These are phyloP conservation scores for Metarhizium brunneum DNA, from an alignment of 2,329 filamentous ascomycete species.

Conservation along the genomic window DNA sequence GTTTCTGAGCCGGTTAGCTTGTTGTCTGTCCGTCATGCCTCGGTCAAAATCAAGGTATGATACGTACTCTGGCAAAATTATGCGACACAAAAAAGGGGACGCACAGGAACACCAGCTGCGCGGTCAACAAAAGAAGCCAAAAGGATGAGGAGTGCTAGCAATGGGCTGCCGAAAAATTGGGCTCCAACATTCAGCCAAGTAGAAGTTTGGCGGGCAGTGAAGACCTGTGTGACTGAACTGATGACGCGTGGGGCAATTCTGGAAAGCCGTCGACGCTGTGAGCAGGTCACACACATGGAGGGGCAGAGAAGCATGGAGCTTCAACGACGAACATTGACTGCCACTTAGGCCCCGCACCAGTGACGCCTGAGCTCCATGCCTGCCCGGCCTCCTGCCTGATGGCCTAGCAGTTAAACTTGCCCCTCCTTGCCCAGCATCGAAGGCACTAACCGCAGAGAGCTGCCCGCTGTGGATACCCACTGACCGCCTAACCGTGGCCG, in stretches of 20 bases:
- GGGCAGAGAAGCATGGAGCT: not conserved
- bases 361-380: not conserved
- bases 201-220: not conserved
- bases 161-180: too few relatives aligned
- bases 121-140: not conserved
- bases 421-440: not conserved
- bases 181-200: not conserved
- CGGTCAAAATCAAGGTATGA: not conserved
- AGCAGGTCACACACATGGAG: conserved; percentile 1
- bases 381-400: not conserved
- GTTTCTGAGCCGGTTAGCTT: not conserved
- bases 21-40: not conserved
- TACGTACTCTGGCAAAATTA: not conserved
- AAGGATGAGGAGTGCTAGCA: not conserved
- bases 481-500: too few relatives aligned
- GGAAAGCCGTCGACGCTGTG: not conserved
- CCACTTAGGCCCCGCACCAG: too few relatives aligned
- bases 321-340: too few relatives aligned
- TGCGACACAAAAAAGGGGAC: not conserved
- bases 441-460: too few relatives aligned
- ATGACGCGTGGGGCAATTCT: not conserved
- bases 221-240: not conserved
- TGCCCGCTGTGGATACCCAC: too few relatives aligned
- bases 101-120: not conserved
- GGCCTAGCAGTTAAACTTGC: too few relatives aligned